phyloP scores from a whole-genome alignment of 768 basidiomycete genomes.

The Boletus subparvulus region DNA sequence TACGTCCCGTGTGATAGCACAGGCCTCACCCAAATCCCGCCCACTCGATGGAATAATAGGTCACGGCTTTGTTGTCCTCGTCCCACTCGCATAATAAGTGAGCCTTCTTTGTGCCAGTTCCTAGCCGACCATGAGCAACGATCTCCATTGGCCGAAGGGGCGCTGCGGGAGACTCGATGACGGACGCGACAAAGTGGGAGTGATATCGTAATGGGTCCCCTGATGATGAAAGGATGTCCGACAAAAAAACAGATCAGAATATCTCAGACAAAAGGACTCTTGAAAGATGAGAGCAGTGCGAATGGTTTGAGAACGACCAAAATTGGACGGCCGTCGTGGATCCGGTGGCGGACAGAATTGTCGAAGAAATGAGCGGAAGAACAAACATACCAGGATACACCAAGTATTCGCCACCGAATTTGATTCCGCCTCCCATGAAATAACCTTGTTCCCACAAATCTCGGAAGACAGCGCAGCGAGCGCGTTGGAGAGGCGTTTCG shows the following conservation, averaged over 20 bases:
- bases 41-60: slow-evolving; percentile 86
- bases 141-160: slow-evolving; percentile 86
- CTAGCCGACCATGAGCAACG: slow-evolving; percentile 91
- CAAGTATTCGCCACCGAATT: slow-evolving; percentile 94
- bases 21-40: slow-evolving; percentile 70
- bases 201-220: slow-evolving; percentile 96
- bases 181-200: slow-evolving; percentile 90
- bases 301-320: not conserved
- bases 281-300: not conserved
- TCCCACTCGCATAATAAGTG: slow-evolving; percentile 92
- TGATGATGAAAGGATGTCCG: slow-evolving; percentile 30
- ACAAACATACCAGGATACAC: slow-evolving; percentile 83
- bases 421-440: slow-evolving; percentile 87
- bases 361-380: not conserved
- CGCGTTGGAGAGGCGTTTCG: slow-evolving; percentile 58
- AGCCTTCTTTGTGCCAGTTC: slow-evolving; percentile 96
- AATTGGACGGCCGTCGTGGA: not conserved
- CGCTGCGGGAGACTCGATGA: slow-evolving; percentile 61
- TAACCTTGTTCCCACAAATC: slow-evolving; percentile 81
- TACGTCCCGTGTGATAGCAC: not conserved
- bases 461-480: slow-evolving; percentile 76
- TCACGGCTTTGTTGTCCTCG: slow-evolving; percentile 59
- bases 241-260: slow-evolving; percentile 3
- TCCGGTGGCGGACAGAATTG: not conserved
- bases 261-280: not conserved